phyloP scores from a whole-genome alignment of 768 basidiomycete genomes.

The Scleroderma citrinum region DNA sequence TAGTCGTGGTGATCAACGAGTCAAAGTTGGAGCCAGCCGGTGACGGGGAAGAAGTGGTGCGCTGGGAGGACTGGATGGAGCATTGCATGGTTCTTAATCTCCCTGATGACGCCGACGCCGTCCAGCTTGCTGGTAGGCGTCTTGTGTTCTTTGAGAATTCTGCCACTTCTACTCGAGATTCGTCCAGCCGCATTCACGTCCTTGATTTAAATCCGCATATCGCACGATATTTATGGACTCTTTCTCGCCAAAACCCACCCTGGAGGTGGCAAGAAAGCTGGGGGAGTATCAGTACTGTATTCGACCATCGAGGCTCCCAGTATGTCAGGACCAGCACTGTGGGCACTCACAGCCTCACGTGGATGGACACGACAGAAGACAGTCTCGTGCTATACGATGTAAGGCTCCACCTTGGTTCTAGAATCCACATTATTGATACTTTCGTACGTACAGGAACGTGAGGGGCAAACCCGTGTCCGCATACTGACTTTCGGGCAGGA shows the following conservation, averaged over 20 bases:
- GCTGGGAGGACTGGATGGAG: constrained; percentile 53
- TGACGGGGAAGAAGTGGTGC: constrained; percentile 40
- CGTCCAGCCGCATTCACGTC: constrained; percentile 22
- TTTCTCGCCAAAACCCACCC: constrained; percentile 21
- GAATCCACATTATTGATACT: constrained; percentile 1
- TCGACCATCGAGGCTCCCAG: constrained; percentile 18
- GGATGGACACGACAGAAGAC: constrained; percentile 53
- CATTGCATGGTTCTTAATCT: constrained; percentile 29
- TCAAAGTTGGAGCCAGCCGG: constrained; percentile 41
- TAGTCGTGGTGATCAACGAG: constrained; percentile 51
- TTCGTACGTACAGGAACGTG: constrained; percentile 19
- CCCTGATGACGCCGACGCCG: constrained; percentile 24
- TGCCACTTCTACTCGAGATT: constrained; percentile 2
- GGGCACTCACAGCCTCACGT: constrained; percentile 41
- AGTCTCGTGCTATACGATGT: constrained; percentile 54
- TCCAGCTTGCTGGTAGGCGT: constrained; percentile 26
- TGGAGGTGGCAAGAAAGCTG: constrained; percentile 26
- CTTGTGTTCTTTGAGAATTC: constrained; percentile 27
- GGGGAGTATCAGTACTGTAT: constrained; percentile 25
- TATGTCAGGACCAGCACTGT: constrained; percentile 36
- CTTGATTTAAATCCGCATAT: constrained; percentile 26
- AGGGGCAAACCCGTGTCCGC: constrained; percentile 28
- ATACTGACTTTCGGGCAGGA: constrained; percentile 28
- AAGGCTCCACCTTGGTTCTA: constrained; percentile 15
- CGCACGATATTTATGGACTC: constrained; percentile 20